These are phyloP conservation scores for Lactarius hatsudake DNA, from an alignment of 768 basidiomycete species.

Conservation along the genomic window DNA sequence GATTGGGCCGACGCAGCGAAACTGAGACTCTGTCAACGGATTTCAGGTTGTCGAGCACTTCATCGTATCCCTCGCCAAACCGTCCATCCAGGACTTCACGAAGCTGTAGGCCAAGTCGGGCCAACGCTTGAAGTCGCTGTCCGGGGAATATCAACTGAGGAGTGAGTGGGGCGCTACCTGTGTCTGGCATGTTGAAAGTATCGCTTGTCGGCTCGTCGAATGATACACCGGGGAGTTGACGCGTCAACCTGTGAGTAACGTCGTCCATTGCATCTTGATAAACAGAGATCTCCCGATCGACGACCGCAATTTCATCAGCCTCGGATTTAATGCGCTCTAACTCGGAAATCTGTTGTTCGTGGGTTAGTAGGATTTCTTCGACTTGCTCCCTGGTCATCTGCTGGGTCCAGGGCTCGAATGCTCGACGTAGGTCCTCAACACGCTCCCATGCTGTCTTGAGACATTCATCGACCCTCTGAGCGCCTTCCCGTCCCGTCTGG, in stretches of 20 bases:
- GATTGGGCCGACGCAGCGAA: neutral
- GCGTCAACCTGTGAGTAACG: neutral
- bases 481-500: neutral
- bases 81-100: too few relatives aligned
- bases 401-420: neutral
- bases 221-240: conserved; percentile 6
- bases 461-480: neutral
- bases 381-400: too few relatives aligned
- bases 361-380: too few relatives aligned
- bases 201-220: neutral
- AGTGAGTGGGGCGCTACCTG: neutral
- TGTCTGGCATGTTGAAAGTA: neutral
- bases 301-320: too few relatives aligned
- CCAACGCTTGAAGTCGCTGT: neutral
- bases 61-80: too few relatives aligned
- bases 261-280: conserved; percentile 5
- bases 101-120: too few relatives aligned
- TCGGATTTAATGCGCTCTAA: too few relatives aligned
- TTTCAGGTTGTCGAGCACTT: too few relatives aligned
- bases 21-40: too few relatives aligned
- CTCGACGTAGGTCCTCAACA: neutral
- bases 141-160: neutral
- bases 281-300: neutral
- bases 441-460: neutral
- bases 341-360: too few relatives aligned